These are phyloP conservation scores for Phaeolepiota aurea DNA, from an alignment of 768 basidiomycete species.

Conservation along the genomic window DNA sequence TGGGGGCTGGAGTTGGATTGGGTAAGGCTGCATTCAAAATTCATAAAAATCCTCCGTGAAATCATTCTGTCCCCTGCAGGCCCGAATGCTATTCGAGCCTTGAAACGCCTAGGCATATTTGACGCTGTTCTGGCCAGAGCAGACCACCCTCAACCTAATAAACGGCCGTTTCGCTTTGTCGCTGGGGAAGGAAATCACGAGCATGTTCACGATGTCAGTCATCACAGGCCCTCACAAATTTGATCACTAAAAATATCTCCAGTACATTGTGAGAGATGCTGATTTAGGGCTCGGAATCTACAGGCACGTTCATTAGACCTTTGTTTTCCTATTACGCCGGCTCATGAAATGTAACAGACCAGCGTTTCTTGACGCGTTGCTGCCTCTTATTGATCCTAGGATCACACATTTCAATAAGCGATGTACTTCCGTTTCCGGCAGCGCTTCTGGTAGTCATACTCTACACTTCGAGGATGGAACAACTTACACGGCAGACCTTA, in stretches of 20 bases:
- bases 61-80: too few species aligned
- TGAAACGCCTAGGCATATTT: constrained; percentile 34
- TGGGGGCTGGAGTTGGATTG: constrained; percentile 48
- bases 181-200: constrained; percentile 35
- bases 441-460: constrained; percentile 17
- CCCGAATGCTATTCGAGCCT: constrained; percentile 38
- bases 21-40: constrained; percentile 20
- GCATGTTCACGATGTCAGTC: constrained; percentile 33
- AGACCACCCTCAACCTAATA: constrained; percentile 21
- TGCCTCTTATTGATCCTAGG: constrained; percentile 30
- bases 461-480: constrained; percentile 44
- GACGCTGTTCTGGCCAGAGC: constrained; percentile 30
- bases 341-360: constrained; percentile 24
- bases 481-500: constrained; percentile 33
- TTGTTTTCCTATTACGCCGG: constrained; percentile 1
- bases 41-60: background rate
- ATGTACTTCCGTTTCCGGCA: constrained; percentile 24
- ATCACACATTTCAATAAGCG: constrained; percentile 43
- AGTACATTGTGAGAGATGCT: constrained; percentile 23
- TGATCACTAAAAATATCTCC: constrained; percentile 1
- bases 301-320: constrained; percentile 19
- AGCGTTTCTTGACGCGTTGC: constrained; percentile 39
- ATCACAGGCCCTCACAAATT: background rate
- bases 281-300: constrained; percentile 37
- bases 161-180: constrained; percentile 28